Evolutionary conservation across 192 early-diverging fungal species (phyloP).

Genomic region (Podila horticola): DNA sequence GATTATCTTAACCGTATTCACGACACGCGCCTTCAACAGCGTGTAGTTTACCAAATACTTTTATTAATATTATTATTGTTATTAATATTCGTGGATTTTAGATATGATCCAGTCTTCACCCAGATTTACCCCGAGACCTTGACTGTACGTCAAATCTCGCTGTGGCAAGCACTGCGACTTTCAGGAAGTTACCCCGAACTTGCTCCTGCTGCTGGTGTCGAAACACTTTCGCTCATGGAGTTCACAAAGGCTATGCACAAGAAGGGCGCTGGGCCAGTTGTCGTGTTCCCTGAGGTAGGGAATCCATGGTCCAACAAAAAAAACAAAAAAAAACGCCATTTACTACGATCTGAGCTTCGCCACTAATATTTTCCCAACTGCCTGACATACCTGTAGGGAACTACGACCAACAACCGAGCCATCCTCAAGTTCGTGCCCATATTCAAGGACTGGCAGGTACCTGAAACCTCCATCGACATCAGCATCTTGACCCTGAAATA

Average conservation of each 20-base stretch:
- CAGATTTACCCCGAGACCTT: constrained; percentile 60
- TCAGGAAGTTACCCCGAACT: constrained; percentile 60
- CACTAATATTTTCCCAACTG: constrained; percentile 5
- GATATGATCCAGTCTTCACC: constrained; percentile 72
- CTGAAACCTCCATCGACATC: constrained; percentile 66
- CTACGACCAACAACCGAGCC: constrained; percentile 89
- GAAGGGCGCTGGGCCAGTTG: constrained; percentile 63
- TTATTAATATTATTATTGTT: not conserved
- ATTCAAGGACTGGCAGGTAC: constrained; percentile 68
- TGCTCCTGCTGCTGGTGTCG: constrained; percentile 24
- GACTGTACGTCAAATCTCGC: constrained; percentile 58
- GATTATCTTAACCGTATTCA: not conserved
- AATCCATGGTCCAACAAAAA: not conserved
- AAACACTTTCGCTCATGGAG: constrained; percentile 55
- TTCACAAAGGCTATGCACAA: constrained; percentile 50
- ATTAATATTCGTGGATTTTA: constrained; percentile 18
- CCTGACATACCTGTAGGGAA: constrained; percentile 55
- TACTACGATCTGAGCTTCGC: not conserved
- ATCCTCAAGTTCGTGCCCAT: constrained; percentile 80
- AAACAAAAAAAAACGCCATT: not conserved
- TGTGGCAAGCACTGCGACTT: constrained; percentile 65
- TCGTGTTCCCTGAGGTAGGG: constrained; percentile 75
- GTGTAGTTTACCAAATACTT: too few relatives aligned
- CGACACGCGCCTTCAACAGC: too few relatives aligned
- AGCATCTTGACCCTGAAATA: constrained; percentile 76